Evolutionary conservation across 192 early-diverging fungal genomes (phyloP), one percentile per base, ranked within the genome.

Genomic region (Entomortierella chlamydospora): DNA sequence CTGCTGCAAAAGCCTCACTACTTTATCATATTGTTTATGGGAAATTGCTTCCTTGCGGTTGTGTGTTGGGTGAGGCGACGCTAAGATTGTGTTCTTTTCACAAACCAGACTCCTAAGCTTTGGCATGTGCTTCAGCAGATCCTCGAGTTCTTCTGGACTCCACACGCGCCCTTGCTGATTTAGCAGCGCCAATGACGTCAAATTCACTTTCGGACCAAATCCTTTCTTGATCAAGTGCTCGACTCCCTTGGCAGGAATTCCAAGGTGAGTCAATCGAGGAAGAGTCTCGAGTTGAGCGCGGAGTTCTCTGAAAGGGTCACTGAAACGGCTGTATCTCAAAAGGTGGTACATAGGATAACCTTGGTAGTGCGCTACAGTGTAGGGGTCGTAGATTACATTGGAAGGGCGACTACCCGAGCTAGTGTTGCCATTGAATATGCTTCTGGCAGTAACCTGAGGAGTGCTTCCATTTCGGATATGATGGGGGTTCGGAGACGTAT

Each of bases 331-430:
- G 43, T 70, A 79, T 18, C 68, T 33, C 57, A 50, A 34, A 17
- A 79, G 51, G 52, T 70, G 76, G 63, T 79, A 79, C 76, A 79
- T 79, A 6, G 76, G 76, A 50, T 79, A 79, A 0, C 76, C 76
- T 22, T 70, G 62, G 34, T 79, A 51, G 20, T 79, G 76, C 2
- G 68, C 68, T 6, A 79, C 42, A 2, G 76, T 45, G 13, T 79
- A 79, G 0, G 76, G 49, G 17, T 79, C 60, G 4, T 61, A 61
- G 61, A 70, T 70, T 2, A 79, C 53, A 33, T 60, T 67, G 23
- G 37, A 50, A 41, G 65, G 47, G 9, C 42, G 52, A 26, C 33
- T 1, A 57, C 50, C 28, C 8, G 8, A 25, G 26, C 52, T 28
- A 47, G 39, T 72, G 55, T 18, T 61, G 50, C 57, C 51, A 29